Conservation (phyloP, 2,329 filamentous ascomycete genomes). For the Bipolaris victoriae region DNA sequence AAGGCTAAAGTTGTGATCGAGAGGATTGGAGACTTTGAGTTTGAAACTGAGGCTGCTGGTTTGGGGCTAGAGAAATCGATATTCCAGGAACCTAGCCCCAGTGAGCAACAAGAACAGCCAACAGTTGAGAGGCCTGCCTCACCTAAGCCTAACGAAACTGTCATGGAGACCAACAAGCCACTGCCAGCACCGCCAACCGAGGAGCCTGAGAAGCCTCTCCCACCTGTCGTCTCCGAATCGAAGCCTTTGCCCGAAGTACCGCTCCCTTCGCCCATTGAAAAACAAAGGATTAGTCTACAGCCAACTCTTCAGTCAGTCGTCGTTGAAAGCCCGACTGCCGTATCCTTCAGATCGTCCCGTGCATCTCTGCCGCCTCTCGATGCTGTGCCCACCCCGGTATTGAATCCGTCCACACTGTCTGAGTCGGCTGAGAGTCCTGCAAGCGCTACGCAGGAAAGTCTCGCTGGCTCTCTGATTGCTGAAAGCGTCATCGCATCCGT, state of each 20-base stretch:
- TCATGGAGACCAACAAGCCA: constrained; percentile 45
- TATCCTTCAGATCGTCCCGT: constrained; percentile 56
- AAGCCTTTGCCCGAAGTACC: constrained; percentile 74
- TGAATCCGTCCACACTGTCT: constrained; percentile 34
- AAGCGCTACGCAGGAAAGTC: constrained; percentile 37
- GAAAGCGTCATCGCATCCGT: constrained; percentile 78
- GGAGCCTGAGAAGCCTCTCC: constrained; percentile 49
- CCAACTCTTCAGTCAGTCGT: constrained; percentile 27
- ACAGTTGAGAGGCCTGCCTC: constrained; percentile 17
- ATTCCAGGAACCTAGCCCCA: constrained; percentile 39
- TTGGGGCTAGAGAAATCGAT: constrained; percentile 51
- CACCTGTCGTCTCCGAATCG: constrained; percentile 59
- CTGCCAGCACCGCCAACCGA: constrained; percentile 47
- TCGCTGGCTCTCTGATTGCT: constrained; percentile 33
- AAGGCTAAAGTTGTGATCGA: constrained; percentile 87
- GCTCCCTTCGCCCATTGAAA: constrained; percentile 45
- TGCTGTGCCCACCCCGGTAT: constrained; percentile 36
- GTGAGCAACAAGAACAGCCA: constrained; percentile 12
- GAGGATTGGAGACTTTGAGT: constrained; percentile 87
- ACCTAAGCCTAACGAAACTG: constrained; percentile 21
- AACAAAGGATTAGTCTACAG: constrained; percentile 31
- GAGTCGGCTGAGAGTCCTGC: constrained; percentile 47
- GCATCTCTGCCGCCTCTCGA: constrained; percentile 53
- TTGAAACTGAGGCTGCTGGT: constrained; percentile 55
- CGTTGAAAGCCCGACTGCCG: constrained; percentile 42